Evolutionary conservation across 148 eudicot species (phyloP).

Genomic region (Pouteria glomerata): DNA sequence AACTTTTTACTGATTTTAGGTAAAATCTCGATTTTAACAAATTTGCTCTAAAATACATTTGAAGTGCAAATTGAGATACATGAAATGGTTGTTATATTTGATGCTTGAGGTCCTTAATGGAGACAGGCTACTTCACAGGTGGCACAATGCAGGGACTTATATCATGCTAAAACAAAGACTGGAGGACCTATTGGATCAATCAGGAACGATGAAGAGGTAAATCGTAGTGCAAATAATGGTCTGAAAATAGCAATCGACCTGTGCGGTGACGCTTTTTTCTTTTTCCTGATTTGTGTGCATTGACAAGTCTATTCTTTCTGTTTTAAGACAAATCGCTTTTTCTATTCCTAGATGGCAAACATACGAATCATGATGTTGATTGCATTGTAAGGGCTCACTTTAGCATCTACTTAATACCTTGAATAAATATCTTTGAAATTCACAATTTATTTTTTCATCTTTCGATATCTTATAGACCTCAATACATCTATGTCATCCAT

Average conservation of each 20-base stretch:
- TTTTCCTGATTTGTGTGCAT: neutral
- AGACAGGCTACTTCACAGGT: constrained; percentile 31
- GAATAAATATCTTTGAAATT: neutral
- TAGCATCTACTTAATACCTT: neutral
- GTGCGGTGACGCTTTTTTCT: constrained; percentile 48
- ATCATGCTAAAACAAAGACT: constrained; percentile 68
- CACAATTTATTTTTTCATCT: neutral
- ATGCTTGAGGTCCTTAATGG: neutral
- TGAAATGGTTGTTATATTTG: neutral
- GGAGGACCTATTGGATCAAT: constrained; percentile 97
- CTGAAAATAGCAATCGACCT: constrained; percentile 65
- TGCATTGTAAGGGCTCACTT: neutral
- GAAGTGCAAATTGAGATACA: no score
- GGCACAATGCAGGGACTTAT: constrained; percentile 93
- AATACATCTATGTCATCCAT: neutral
- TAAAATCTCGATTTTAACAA: no score
- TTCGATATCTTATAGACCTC: neutral
- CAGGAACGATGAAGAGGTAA: constrained; percentile 55
- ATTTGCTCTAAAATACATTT: no score
- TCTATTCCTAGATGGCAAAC: neutral
- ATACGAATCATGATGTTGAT: neutral
- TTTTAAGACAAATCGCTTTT: neutral
- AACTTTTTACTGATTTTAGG: no score
- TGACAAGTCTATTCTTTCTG: neutral
- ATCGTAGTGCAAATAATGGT: constrained; percentile 56